Percentiles rank a stretch among this genome's conserved stretches.
phyloP scores from a whole-genome alignment of 169 alveolate species.

The Eimeria necatrix region DNA sequence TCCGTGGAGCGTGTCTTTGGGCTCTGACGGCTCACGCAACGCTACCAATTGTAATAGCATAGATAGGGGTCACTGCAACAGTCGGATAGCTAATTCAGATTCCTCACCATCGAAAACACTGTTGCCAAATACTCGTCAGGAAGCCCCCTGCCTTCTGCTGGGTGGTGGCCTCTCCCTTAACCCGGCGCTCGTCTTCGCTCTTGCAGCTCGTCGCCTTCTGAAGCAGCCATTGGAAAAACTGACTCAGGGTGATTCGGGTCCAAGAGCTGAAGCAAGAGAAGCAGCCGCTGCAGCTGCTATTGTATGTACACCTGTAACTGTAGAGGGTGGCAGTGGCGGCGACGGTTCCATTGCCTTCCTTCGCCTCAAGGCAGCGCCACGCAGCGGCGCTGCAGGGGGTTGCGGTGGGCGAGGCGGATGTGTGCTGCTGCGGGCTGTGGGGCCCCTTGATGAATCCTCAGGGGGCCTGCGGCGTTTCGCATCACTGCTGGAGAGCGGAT shows the following conservation, averaged over 20 bases:
- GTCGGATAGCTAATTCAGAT: background rate
- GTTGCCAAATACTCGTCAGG: background rate
- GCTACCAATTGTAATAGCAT: background rate
- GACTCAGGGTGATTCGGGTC: background rate
- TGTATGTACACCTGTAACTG: slow-evolving; percentile 40
- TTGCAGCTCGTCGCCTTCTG: slow-evolving; percentile 62
- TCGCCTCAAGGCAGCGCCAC: slow-evolving; percentile 71
- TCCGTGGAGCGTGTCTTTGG: background rate
- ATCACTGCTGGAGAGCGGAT: slow-evolving; percentile 17
- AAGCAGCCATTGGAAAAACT: slow-evolving; percentile 16
- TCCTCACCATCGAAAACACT: background rate
- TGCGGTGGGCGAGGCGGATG: slow-evolving; percentile 76
- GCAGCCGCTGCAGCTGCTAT: background rate
- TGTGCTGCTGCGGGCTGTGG: slow-evolving; percentile 62
- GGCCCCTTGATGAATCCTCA: slow-evolving; percentile 12
- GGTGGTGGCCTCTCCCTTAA: slow-evolving; percentile 55
- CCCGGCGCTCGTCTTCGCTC: slow-evolving; percentile 53
- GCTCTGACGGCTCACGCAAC: background rate
- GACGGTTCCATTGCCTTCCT: slow-evolving; percentile 68
- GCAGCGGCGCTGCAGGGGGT: slow-evolving; percentile 75
- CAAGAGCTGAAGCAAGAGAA: background rate
- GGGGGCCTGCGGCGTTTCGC: background rate
- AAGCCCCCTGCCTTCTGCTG: slow-evolving; percentile 3
- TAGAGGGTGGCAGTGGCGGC: slow-evolving; percentile 73
- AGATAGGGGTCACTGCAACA: background rate